Evolutionary conservation across 2,329 filamentous ascomycete genomes (phyloP).

Genomic region (Xylariales sp.): DNA sequence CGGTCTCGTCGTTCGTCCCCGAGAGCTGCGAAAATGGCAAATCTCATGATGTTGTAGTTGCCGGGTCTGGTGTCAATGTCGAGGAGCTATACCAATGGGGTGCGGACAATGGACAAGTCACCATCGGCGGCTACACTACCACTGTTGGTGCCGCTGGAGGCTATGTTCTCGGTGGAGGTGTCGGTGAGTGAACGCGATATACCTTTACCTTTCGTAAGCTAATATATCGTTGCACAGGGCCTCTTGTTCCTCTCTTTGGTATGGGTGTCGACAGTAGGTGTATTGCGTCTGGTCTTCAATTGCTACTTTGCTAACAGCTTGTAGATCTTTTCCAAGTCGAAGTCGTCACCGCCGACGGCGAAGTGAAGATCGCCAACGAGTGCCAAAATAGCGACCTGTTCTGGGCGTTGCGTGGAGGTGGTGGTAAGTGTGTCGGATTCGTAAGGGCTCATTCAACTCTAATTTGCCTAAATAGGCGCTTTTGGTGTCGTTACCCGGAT

Average conservation of each 20-base stretch:
- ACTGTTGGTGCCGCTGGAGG: conserved; percentile 15
- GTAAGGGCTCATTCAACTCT: background rate
- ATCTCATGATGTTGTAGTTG: conserved; percentile 4
- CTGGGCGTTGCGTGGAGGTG: no score
- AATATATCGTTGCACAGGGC: no score
- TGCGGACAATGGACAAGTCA: conserved; percentile 13
- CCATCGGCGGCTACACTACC: conserved; percentile 18
- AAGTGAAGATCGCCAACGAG: no score
- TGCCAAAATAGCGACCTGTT: no score
- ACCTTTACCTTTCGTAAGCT: no score
- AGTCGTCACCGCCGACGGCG: no score
- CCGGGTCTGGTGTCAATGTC: conserved; percentile 20
- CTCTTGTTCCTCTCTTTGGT: no score
- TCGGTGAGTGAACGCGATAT: no score
- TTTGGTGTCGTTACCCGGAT: conserved; percentile 23
- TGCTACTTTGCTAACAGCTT: no score
- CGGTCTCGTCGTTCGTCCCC: conserved; percentile 8
- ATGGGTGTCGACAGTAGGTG: no score
- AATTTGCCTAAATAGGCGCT: conserved; percentile 3
- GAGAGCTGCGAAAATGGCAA: conserved; percentile 3
- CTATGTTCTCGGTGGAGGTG: conserved; percentile 18
- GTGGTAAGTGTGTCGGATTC: background rate
- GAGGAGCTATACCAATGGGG: conserved; percentile 20
- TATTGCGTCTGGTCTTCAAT: no score
- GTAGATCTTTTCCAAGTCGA: no score